A percentile compares a stretch with the other conserved stretches of the same genome.
phyloP scores from a whole-genome alignment of 106 monocot genomes.

The Iris macrosiphon region DNA sequence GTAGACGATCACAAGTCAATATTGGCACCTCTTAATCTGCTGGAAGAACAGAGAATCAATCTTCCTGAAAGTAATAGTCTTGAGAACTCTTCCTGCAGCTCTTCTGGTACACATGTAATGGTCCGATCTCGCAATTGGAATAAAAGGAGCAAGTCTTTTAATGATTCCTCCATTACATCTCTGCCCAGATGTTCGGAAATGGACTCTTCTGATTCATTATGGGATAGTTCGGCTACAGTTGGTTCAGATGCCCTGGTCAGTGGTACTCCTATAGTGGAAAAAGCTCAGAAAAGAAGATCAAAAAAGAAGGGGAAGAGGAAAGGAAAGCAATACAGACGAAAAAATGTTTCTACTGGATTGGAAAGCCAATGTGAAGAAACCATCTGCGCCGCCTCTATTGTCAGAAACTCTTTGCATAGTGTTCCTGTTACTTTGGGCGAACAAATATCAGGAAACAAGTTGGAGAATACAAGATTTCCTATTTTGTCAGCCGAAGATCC shows the following conservation, averaged over 20 bases:
- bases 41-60: slow-evolving; percentile 24
- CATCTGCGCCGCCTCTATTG: no score
- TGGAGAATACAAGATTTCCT: slow-evolving; percentile 10
- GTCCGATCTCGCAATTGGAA: slow-evolving; percentile 16
- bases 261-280: slow-evolving; percentile 13
- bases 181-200: slow-evolving; percentile 6
- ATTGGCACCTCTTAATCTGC: slow-evolving; percentile 24
- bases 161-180: slow-evolving; percentile 3
- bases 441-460: slow-evolving; percentile 11
- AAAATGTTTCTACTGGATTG: slow-evolving; percentile 12
- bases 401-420: no score
- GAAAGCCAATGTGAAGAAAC: slow-evolving; percentile 18
- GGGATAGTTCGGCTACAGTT: slow-evolving; percentile 13
- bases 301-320: slow-evolving; percentile 70
- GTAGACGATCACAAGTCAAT: slow-evolving; percentile 16
- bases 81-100: slow-evolving; percentile 7
- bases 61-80: slow-evolving; percentile 13
- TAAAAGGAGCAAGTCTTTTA: slow-evolving; percentile 24
- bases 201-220: slow-evolving; percentile 27
- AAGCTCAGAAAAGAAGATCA: slow-evolving; percentile 36
- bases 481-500: slow-evolving; percentile 4
- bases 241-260: slow-evolving; percentile 23
- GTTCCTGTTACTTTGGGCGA: slow-evolving; percentile 12
- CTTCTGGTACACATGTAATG: slow-evolving; percentile 1
- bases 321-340: slow-evolving; percentile 41